Evolutionary conservation across 768 basidiomycete genomes (phyloP).

Genomic region (Gloeophyllum trabeum): DNA sequence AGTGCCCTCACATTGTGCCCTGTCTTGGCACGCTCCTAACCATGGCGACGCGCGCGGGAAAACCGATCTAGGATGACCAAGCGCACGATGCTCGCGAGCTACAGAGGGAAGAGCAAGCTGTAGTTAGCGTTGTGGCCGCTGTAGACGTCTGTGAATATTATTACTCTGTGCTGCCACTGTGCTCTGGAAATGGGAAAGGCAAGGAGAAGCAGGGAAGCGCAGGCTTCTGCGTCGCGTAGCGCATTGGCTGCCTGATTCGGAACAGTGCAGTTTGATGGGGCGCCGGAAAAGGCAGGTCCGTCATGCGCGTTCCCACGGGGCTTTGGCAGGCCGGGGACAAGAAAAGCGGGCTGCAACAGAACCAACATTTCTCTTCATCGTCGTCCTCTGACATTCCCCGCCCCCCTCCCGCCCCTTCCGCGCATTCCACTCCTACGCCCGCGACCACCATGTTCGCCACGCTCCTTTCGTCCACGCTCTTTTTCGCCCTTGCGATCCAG

Average conservation of each 20-base stretch:
- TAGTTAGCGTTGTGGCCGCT: constrained; percentile 6
- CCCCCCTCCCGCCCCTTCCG: constrained; percentile 13
- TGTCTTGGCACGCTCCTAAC: no score
- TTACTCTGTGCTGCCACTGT: constrained; percentile 2
- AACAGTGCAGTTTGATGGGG: neutral
- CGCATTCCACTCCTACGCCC: constrained; percentile 7
- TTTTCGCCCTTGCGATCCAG: constrained; percentile 41
- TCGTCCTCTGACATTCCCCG: constrained; percentile 13
- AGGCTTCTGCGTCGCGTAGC: neutral
- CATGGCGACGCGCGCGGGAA: constrained; percentile 3
- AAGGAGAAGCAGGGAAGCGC: no score
- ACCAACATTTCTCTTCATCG: constrained; percentile 14
- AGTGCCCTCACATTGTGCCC: constrained; percentile 16
- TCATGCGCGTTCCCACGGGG: neutral
- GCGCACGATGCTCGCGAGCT: constrained; percentile 52
- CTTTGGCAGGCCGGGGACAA: neutral
- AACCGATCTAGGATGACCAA: constrained; percentile 42
- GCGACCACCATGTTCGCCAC: constrained; percentile 61
- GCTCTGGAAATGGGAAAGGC: neutral
- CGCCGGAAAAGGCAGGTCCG: neutral
- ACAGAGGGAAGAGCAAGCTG: constrained; percentile 46
- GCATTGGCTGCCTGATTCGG: neutral
- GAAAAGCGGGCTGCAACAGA: constrained; percentile 6
- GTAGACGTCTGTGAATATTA: neutral
- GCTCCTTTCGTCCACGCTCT: constrained; percentile 64